Percentiles rank a stretch among this genome's conserved stretches.
phyloP scores from a whole-genome alignment of 2,329 filamentous ascomycete genomes.

The Colletotrichum gigasporum region DNA sequence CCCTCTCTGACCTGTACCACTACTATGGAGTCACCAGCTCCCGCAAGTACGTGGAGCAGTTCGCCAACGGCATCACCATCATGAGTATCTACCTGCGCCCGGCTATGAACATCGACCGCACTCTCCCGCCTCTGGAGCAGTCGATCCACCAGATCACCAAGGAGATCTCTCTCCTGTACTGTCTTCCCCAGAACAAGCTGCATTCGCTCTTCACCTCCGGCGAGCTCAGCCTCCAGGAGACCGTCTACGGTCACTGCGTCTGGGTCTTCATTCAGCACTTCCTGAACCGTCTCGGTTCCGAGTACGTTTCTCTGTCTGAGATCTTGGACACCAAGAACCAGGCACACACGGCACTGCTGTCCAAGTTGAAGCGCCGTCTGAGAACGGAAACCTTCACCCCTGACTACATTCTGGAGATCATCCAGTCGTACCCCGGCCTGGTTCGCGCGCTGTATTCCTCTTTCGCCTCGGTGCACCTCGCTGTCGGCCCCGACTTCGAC shows the following conservation, averaged over 20 bases:
- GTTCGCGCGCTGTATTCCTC: conserved; percentile 89
- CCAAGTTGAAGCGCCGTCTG: conserved; percentile 92
- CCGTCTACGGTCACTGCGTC: conserved; percentile 95
- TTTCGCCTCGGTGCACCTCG: conserved; percentile 87
- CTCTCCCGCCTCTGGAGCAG: conserved; percentile 84
- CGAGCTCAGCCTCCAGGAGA: conserved; percentile 91
- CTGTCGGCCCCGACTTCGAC: conserved; percentile 60
- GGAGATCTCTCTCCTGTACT: conserved; percentile 96
- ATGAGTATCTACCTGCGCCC: conserved; percentile 95
- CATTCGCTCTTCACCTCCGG: conserved; percentile 88
- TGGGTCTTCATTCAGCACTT: conserved; percentile 99
- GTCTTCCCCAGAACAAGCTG: conserved; percentile 96
- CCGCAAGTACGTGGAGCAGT: conserved; percentile 97
- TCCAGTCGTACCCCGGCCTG: conserved; percentile 86
- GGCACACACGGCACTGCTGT: conserved; percentile 31
- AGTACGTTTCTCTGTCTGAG: conserved; percentile 88
- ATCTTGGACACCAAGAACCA: conserved; percentile 80
- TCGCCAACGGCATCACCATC: conserved; percentile 97
- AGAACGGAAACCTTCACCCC: conserved; percentile 97
- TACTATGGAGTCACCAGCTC: conserved; percentile 98
- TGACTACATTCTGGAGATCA: conserved; percentile 98
- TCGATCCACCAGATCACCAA: conserved; percentile 99
- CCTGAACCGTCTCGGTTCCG: conserved; percentile 90
- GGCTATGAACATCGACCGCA: conserved; percentile 64
- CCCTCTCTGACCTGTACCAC: conserved; percentile 95